Base-by-base conservation (phyloP, 2,329 filamentous ascomycete species). In the Penicillium glabrum region DNA sequence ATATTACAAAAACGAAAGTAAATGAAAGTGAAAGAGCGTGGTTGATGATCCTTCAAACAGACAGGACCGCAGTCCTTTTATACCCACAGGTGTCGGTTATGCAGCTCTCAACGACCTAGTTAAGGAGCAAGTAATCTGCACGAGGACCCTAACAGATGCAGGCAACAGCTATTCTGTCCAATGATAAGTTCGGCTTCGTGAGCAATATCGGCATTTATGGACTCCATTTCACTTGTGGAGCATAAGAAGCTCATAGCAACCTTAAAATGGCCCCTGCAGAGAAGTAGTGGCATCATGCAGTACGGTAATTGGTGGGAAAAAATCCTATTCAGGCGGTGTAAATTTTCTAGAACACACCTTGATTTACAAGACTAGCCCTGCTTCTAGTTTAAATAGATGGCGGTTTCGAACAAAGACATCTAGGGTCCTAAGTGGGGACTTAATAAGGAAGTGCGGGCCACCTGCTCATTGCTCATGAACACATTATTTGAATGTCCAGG, bases 371-470 rank as follows among this genome's bases (percentile, higher is more conserved):
- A 19, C 14, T 26, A 29, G 23, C 24, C 24, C 26, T 19, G 16
- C 27, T 21, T 8, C 11, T 49, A 44, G 52, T 37, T 31, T 43
- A 31, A 31, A 10, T 27, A 24, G 14, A 33, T 21, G 35, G 52
- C 43, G 45, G 52, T 54, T 54, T 54, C 52, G 52, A 31, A 54
- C 37, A 49, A 54, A 54, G 52, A 54, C 52, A 54, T 45, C 2
- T 27, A 26, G 9, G 46, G 46, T 37, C 46, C 52, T 27, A 48
- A 54, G 52, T 54, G 52, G 52, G 52, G 37, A 53, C 23, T 21
- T 10, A 33, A 44, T 49, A 49, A 19, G 9, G 9, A 29, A 46
- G 24, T 19, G 27, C n/a, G 44, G 26, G 29, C 27, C n/a, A 46
- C 23, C 21, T 45, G 26, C 24, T 29, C 23, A 27, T 27, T 27